A percentile compares a stretch with the other conserved stretches of the same genome.
Evolutionary conservation across 371 early-diverging fungal species (phyloP).

Genomic region (Nematocida sp.): DNA sequence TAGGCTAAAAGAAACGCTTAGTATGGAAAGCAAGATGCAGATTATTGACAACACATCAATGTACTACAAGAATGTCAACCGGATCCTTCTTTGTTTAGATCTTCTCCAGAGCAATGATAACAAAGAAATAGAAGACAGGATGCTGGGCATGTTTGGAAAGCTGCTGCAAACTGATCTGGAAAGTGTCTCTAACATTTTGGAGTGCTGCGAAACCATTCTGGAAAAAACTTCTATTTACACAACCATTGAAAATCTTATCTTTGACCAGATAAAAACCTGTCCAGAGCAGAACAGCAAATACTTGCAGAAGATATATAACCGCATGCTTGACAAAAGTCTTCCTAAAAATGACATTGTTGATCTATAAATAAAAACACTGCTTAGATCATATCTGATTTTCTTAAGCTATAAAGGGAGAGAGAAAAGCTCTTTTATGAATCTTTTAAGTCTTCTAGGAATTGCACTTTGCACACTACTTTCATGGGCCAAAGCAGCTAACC

Average conservation of each 20-base stretch:
- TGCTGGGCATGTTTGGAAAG: background rate
- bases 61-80: conserved; percentile 50
- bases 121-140: background rate
- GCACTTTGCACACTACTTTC: too few species aligned
- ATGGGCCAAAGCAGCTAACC: too few species aligned
- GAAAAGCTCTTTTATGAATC: too few species aligned
- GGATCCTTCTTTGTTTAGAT: conserved; percentile 42
- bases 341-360: conserved; percentile 18
- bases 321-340: background rate
- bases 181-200: conserved; percentile 13
- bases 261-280: background rate
- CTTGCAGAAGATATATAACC: conserved; percentile 9
- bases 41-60: conserved; percentile 17
- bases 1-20: conserved; percentile 26
- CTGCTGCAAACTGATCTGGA: conserved; percentile 5
- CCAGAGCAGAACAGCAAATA: background rate
- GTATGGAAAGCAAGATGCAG: background rate
- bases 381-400: too few species aligned
- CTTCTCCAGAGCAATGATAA: background rate
- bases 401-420: too few species aligned
- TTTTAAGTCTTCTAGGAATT: too few species aligned
- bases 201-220: conserved; percentile 38
- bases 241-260: conserved; percentile 1
- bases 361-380: too few species aligned
- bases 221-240: conserved; percentile 19